These are phyloP conservation scores for Naganishia randhawae DNA, from an alignment of 768 basidiomycete species.

Conservation along the genomic window DNA sequence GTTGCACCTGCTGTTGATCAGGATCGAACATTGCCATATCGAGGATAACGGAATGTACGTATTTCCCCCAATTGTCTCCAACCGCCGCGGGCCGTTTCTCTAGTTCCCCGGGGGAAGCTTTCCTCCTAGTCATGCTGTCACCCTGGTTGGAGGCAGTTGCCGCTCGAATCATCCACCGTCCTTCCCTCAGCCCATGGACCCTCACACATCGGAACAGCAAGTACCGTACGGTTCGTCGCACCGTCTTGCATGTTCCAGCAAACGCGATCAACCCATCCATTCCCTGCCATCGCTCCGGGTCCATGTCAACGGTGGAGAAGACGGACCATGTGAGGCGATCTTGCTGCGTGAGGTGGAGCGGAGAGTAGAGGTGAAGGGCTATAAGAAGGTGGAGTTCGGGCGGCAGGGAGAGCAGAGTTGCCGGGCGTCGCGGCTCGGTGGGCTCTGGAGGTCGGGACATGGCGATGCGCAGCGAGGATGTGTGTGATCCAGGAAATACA, in stretches of 20 bases:
- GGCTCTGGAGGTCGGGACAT: background rate
- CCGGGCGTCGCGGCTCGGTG: background rate
- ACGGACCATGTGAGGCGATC: conserved; percentile 44
- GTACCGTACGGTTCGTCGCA: conserved; percentile 39
- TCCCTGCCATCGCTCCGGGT: conserved; percentile 38
- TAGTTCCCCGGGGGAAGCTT: background rate
- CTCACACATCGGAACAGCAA: conserved; percentile 45
- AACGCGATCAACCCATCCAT: conserved; percentile 38
- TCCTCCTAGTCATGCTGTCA: background rate
- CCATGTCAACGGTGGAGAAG: conserved; percentile 49
- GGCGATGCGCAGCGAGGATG: too few species aligned
- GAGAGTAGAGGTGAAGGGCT: conserved; percentile 19
- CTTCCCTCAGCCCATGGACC: conserved; percentile 34
- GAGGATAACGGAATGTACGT: conserved; percentile 46
- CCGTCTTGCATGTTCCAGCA: conserved; percentile 35
- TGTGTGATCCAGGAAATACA: too few species aligned
- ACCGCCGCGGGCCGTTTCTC: background rate
- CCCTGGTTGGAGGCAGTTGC: background rate
- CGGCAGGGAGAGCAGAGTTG: conserved; percentile 24
- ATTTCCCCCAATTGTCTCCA: conserved; percentile 38
- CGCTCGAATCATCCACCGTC: conserved; percentile 34
- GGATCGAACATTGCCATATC: conserved; percentile 48
- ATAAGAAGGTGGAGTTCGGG: conserved; percentile 21
- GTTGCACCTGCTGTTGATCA: conserved; percentile 27
- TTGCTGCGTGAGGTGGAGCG: conserved; percentile 25